These are phyloP conservation scores for Flammula alnicola DNA, from an alignment of 1,284 basidiomycete species.

Conservation along the genomic window DNA sequence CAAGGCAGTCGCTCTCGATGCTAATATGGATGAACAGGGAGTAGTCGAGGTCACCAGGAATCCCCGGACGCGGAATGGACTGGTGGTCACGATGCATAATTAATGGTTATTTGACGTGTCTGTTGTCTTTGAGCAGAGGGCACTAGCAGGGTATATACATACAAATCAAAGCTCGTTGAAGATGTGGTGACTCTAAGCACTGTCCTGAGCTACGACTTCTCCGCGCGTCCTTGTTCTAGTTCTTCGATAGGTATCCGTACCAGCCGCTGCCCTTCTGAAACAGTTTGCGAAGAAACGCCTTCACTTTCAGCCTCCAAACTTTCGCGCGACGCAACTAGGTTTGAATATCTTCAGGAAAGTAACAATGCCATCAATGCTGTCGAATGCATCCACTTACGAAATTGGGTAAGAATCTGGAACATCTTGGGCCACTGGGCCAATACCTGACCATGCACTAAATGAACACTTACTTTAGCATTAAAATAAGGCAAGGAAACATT, in stretches of 20 bases:
- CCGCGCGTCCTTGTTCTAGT: constrained; percentile 38
- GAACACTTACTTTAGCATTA: too few species aligned
- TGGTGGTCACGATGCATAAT: constrained; percentile 42
- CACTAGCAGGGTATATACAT: neutral
- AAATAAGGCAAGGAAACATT: too few species aligned
- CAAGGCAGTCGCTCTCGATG: constrained; percentile 42
- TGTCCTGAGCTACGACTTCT: constrained; percentile 26
- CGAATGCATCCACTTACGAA: constrained; percentile 50
- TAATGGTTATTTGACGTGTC: too few species aligned
- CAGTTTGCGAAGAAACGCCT: constrained; percentile 6
- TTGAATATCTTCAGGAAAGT: neutral
- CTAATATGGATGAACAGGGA: constrained; percentile 57
- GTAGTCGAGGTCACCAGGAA: constrained; percentile 56
- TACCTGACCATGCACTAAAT: constrained; percentile 72
- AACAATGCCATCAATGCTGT: neutral
- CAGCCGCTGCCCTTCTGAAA: constrained; percentile 46
- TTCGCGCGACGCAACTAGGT: constrained; percentile 49
- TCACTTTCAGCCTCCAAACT: constrained; percentile 26
- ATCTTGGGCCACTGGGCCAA: constrained; percentile 81
- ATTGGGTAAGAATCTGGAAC: constrained; percentile 74
- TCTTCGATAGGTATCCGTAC: constrained; percentile 71
- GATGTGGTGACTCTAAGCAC: too few species aligned
- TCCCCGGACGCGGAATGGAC: constrained; percentile 55
- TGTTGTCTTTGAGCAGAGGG: too few species aligned
- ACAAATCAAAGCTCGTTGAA: too few species aligned